A percentile compares a stretch with the other conserved stretches of the same genome.
phyloP scores from a whole-genome alignment of 2,329 filamentous ascomycete species.

The Trichoderma sp. region DNA sequence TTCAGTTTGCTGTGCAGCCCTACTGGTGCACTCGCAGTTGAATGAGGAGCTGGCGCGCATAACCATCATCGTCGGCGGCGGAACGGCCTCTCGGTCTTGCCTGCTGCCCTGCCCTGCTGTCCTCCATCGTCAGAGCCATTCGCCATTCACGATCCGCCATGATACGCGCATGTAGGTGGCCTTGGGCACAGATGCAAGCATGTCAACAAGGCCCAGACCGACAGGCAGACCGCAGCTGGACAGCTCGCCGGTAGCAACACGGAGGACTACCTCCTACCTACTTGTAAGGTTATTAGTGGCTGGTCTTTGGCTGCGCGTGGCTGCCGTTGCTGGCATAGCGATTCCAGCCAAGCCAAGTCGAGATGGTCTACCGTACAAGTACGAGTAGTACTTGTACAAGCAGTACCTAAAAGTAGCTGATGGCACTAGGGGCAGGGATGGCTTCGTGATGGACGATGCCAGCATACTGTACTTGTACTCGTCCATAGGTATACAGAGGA shows the following conservation, averaged over 20 bases:
- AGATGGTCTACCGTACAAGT: not conserved
- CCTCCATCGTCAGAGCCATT: not conserved
- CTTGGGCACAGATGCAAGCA: constrained; percentile 17
- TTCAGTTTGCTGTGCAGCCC: constrained; percentile 23
- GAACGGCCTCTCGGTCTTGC: not conserved
- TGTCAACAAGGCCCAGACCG: constrained; percentile 11
- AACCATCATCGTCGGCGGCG: constrained; percentile 11
- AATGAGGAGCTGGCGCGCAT: constrained; percentile 20
- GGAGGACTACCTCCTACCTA: not conserved
- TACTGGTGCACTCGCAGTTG: constrained; percentile 16
- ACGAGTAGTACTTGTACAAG: not conserved
- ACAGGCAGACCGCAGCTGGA: not conserved
- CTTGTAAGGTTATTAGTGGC: constrained; percentile 6
- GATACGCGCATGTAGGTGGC: not conserved
- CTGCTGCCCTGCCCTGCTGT: not conserved
- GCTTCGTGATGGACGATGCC: not conserved
- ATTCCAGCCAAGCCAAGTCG: constrained; percentile 14
- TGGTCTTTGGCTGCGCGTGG: constrained; percentile 14
- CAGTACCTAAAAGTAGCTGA: not conserved
- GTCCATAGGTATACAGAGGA: not conserved
- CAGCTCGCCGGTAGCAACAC: not conserved
- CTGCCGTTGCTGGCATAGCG: constrained; percentile 17
- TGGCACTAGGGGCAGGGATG: constrained; percentile 4
- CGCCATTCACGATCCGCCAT: not conserved
- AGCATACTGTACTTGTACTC: not conserved